Percentiles rank a stretch among this genome's conserved stretches.
Evolutionary conservation across 345 rosid genomes (phyloP).

Genomic region (Syzygium jambos): DNA sequence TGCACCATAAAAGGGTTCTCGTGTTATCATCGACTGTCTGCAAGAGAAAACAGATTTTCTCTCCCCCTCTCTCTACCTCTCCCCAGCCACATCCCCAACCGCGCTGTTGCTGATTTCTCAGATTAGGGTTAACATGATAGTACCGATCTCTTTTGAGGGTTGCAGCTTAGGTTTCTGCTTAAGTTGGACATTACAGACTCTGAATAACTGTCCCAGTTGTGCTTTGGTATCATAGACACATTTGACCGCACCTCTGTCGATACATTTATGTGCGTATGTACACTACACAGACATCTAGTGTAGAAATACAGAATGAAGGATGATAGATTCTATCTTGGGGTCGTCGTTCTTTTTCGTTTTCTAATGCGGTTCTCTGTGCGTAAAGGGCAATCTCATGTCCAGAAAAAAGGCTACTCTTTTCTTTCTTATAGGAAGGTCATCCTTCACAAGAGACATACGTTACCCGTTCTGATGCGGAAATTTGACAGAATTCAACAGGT

Average conservation of each 20-base stretch:
- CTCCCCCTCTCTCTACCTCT: background rate
- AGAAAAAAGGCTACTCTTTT: background rate
- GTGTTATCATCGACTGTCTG: background rate
- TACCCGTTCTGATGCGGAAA: background rate
- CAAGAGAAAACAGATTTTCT: background rate
- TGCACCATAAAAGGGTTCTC: background rate
- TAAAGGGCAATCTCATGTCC: background rate
- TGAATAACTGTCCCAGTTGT: background rate
- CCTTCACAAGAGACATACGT: background rate
- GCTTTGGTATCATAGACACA: background rate
- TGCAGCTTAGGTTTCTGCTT: background rate
- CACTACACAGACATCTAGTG: background rate
- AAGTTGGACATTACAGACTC: background rate
- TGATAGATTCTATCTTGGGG: background rate
- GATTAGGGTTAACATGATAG: background rate
- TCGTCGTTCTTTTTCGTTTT: background rate
- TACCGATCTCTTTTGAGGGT: background rate
- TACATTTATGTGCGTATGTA: background rate
- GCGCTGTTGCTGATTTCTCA: background rate
- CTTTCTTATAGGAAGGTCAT: background rate
- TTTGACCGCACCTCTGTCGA: background rate
- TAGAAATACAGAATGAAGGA: background rate
- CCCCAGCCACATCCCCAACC: background rate
- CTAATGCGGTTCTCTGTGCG: background rate
- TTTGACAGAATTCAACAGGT: background rate